Percentiles rank a stretch among this genome's conserved stretches.
Conservation (phyloP, 345 rosid genomes). For the Eucalyptus polybractea region DNA sequence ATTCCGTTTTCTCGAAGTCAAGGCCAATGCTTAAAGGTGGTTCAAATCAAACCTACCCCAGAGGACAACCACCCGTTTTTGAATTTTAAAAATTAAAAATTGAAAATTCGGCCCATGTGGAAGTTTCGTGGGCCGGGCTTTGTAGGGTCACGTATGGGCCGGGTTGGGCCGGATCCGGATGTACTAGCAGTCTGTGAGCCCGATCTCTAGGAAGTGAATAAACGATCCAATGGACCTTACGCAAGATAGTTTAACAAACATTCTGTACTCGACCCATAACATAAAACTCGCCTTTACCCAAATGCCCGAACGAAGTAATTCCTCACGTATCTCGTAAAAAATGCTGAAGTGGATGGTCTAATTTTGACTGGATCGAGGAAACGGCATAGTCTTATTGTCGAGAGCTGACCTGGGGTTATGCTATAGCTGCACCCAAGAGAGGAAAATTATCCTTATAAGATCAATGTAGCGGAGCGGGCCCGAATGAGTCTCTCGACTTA, state of each 20-base stretch:
- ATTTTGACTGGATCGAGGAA: neutral
- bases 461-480: too few relatives aligned
- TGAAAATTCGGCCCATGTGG: neutral
- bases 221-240: neutral
- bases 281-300: neutral
- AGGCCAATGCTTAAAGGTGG: neutral
- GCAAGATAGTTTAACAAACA: neutral
- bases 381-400: neutral
- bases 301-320: neutral
- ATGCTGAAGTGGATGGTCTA: neutral
- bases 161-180: neutral
- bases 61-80: neutral
- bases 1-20: neutral
- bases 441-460: neutral
- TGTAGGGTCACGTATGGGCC: neutral
- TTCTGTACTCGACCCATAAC: neutral
- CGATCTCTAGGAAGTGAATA: neutral
- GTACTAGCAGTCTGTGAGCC: neutral
- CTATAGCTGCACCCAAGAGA: fast-evolving
- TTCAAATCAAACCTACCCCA: neutral
- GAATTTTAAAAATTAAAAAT: neutral
- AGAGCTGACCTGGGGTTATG: neutral
- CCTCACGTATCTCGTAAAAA: neutral
- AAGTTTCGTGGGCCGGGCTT: neutral
- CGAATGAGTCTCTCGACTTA: too few relatives aligned